Conservation (phyloP, 2,329 filamentous ascomycete species). For the Hirsutella thompsonii region DNA sequence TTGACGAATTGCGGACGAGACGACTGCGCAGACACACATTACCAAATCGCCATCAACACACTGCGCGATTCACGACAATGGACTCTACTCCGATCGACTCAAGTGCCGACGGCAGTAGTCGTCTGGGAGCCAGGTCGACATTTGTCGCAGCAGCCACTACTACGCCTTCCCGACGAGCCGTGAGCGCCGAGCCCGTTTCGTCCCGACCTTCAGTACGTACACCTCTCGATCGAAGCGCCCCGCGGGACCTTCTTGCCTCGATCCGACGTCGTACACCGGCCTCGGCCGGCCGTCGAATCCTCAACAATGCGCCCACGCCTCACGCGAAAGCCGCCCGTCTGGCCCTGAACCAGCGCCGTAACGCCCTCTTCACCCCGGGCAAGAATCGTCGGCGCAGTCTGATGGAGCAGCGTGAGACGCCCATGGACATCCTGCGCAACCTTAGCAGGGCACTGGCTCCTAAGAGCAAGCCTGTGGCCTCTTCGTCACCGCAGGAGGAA, state of each 20-base stretch:
- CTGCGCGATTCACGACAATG: too few species aligned
- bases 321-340: slow-evolving; percentile 48
- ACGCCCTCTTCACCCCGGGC: slow-evolving; percentile 47
- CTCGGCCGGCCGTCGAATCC: slow-evolving; percentile 26
- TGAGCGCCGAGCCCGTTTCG: slow-evolving; percentile 24
- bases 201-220: slow-evolving; percentile 27
- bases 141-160: slow-evolving; percentile 4
- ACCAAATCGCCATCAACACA: too few species aligned
- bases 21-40: too few species aligned
- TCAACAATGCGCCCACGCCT: slow-evolving; percentile 37
- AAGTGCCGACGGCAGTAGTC: too few species aligned
- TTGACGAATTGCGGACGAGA: too few species aligned
- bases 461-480: slow-evolving; percentile 26
- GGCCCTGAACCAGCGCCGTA: slow-evolving; percentile 44
- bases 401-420: slow-evolving; percentile 42
- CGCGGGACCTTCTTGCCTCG: slow-evolving; percentile 24
- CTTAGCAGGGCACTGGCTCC: slow-evolving; percentile 42
- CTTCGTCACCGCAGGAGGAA: slow-evolving; percentile 26
- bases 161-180: slow-evolving; percentile 16
- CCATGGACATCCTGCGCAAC: slow-evolving; percentile 37
- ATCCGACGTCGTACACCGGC: slow-evolving; percentile 28
- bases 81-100: too few species aligned
- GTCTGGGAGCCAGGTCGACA: not conserved
- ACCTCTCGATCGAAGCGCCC: slow-evolving; percentile 23
- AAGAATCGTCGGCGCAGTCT: slow-evolving; percentile 44